phyloP scores from a whole-genome alignment of 352 stramenopile genomes.

The Thalassiosira delicatula region DNA sequence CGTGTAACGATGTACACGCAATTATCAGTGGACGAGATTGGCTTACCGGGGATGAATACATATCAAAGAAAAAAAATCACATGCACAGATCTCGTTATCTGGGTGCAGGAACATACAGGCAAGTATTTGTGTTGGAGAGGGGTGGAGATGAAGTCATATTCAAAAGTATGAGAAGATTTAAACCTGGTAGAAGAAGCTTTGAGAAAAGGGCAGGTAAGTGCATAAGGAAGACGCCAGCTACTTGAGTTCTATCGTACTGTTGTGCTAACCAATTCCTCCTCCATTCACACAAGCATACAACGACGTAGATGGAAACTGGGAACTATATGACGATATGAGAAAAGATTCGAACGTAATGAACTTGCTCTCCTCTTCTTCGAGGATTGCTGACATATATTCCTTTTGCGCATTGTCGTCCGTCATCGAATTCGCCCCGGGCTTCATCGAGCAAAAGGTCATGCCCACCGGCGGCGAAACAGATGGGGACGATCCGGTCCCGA shows the following conservation, averaged over 20 bases:
- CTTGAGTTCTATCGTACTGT: background rate
- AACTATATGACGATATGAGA: conserved; percentile 71
- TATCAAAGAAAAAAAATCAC: too few species aligned
- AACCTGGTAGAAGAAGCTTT: too few species aligned
- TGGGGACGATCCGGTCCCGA: conserved; percentile 19
- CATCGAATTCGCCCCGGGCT: conserved; percentile 51
- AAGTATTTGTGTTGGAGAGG: too few species aligned
- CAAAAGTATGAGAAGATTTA: too few species aligned
- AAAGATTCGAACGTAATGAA: conserved; percentile 81
- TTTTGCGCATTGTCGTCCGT: conserved; percentile 70
- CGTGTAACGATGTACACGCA: conserved; percentile 62
- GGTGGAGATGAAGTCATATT: too few species aligned
- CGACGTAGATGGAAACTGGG: conserved; percentile 42
- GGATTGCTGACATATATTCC: conserved; percentile 77
- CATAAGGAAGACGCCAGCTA: too few species aligned
- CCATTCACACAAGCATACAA: background rate
- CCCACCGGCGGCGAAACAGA: conserved; percentile 27
- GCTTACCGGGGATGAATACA: too few species aligned
- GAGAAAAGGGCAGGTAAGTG: too few species aligned
- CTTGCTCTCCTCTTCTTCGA: conserved; percentile 58
- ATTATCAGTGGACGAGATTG: conserved; percentile 26
- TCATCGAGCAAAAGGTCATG: conserved; percentile 58
- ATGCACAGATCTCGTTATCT: too few species aligned
- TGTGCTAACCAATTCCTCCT: too few species aligned
- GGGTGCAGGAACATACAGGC: too few species aligned